phyloP scores from a whole-genome alignment of 306 rosid species.

The Prunus mira region DNA sequence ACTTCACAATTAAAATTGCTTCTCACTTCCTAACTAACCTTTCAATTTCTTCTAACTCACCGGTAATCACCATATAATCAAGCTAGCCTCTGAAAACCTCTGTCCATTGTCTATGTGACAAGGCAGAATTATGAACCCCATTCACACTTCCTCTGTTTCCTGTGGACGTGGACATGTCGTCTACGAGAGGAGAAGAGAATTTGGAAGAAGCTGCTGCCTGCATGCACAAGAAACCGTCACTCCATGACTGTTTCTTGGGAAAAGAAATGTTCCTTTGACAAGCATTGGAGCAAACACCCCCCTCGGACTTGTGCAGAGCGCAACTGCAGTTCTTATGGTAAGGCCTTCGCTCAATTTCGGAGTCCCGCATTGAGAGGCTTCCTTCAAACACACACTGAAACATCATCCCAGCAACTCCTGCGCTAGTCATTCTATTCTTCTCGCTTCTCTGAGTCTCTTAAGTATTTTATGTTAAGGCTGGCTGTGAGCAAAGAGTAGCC shows the following conservation, averaged over 20 bases:
- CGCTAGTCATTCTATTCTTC: constrained; percentile 29
- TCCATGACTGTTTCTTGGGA: not conserved
- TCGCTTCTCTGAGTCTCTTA: not conserved
- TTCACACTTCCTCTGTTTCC: not conserved
- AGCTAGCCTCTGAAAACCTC: not conserved
- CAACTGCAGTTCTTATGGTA: constrained; percentile 48
- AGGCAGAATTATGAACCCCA: not conserved
- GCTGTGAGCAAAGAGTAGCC: not conserved
- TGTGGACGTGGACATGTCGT: not conserved
- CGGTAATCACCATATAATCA: not conserved
- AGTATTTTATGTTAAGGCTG: not conserved
- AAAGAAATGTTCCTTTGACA: not conserved
- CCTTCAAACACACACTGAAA: constrained; percentile 51
- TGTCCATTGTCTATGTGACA: not conserved
- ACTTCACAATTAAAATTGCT: not conserved
- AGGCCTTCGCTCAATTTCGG: constrained; percentile 58
- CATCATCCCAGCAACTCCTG: constrained; percentile 36
- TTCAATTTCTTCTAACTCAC: not conserved
- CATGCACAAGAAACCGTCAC: not conserved
- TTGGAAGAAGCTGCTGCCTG: not conserved
- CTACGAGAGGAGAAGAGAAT: not conserved
- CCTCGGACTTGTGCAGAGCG: constrained; percentile 15
- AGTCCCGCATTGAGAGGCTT: constrained; percentile 50
- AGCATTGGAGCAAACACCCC: not conserved
- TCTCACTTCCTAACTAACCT: not conserved